phyloP scores from a whole-genome alignment of 108 stramenopile species.

The Pseudonitzschia pungens region DNA sequence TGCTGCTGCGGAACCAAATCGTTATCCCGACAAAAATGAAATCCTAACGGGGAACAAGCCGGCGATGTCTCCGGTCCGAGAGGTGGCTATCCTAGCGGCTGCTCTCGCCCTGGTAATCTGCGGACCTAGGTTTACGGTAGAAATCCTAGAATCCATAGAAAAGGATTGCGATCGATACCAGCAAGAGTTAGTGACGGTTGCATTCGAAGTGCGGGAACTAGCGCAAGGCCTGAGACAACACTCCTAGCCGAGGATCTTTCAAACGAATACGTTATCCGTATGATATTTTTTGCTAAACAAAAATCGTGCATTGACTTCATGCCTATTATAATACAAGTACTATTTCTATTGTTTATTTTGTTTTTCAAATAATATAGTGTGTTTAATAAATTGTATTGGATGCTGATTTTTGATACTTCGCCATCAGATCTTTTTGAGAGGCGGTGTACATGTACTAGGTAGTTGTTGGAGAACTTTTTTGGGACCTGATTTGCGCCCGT shows the following conservation, averaged over 20 bases:
- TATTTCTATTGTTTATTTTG: no score
- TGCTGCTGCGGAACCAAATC: neutral
- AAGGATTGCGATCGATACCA: neutral
- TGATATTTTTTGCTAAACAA: no score
- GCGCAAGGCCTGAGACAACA: neutral
- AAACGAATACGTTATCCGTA: no score
- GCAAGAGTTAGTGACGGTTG: conserved; percentile 6
- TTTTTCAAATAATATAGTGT: no score
- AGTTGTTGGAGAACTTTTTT: no score
- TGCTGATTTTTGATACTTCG: no score
- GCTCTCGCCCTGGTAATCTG: conserved; percentile 46
- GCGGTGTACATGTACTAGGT: no score
- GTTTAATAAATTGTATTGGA: no score
- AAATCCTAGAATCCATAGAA: conserved; percentile 14
- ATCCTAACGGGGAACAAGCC: neutral
- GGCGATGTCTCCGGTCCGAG: conserved; percentile 16
- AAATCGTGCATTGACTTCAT: no score
- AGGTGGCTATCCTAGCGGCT: conserved; percentile 38
- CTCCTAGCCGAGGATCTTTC: neutral
- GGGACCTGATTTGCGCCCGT: no score
- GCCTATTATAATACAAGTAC: no score
- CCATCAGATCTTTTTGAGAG: no score
- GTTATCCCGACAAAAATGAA: neutral
- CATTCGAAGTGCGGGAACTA: conserved; percentile 5
- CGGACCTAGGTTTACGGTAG: conserved; percentile 21